Base-by-base conservation (phyloP, 371 early-diverging fungal genomes). In the Lichtheimia hyalospora region DNA sequence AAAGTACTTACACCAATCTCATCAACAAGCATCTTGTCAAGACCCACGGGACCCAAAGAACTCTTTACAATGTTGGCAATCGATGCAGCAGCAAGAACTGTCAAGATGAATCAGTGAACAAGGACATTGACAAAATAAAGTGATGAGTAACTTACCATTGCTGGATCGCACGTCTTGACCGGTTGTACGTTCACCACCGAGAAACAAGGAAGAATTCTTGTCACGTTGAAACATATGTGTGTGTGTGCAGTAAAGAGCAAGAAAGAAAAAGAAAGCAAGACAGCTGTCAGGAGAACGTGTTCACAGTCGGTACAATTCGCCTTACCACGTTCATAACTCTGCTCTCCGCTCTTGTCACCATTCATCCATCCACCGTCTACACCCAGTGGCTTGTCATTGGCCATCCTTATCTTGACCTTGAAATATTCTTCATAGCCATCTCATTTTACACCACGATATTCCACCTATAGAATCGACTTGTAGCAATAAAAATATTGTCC, bases 1-100 rank as follows among this genome's bases (percentile, higher is more conserved):
- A 46, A 1, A 0, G 0, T 13, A 68, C 88, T 74, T 86, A 93
- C 94, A 54, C 99, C 99, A 83, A 98, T 96, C 66, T 97, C 97
- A 75, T 99, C 99, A 20, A 99, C 97, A 64, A 99, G 84, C 99
- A 99, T 99, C 84, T 99, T 99, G 84, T 99, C 99, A 57, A 99
- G 86, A 15, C 99, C 99, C 54, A 99, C 97, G 16, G 99, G 99
- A 12, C 99, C 99, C 67, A 99, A 88, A 34, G 99, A 99, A 21
- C 95, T 94, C 81, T 97, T 97, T 54, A 99, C 96, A 68, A 99
- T 93, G 72, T 99, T 98, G 63, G 99, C 96, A 68, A 99, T 93
- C 44, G 99, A 91, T 46, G 89, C 76, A 16, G 86, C 86, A 60
- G 88, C 87, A 60, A 88, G 74, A 3, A 86, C 87, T 86, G 73